phyloP scores from a whole-genome alignment of 176 grass and related monocot genomes.

The Pontederia crassipes region DNA sequence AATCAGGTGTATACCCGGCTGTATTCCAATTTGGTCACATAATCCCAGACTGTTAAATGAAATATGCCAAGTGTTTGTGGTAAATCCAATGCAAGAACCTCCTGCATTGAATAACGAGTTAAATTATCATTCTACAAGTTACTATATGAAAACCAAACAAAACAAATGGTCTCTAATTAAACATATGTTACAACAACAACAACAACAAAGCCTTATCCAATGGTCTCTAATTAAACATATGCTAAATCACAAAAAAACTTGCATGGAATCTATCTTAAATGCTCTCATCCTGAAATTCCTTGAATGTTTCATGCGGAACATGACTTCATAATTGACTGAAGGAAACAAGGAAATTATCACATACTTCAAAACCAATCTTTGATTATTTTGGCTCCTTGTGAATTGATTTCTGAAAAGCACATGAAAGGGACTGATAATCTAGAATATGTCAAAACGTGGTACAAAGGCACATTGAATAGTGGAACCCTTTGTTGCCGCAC shows the following conservation, averaged over 20 bases:
- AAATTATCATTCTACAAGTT: slow-evolving; percentile 5
- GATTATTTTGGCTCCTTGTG: slow-evolving; percentile 36
- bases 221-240: no score
- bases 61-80: slow-evolving; percentile 57
- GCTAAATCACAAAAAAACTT: no score
- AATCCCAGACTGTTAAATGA: slow-evolving; percentile 68
- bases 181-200: no score
- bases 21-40: slow-evolving; percentile 70
- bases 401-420: slow-evolving; percentile 51
- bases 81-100: slow-evolving; percentile 54
- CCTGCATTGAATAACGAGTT: slow-evolving; percentile 25
- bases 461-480: no score
- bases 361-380: slow-evolving; percentile 35
- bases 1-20: slow-evolving; percentile 32
- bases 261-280: no score
- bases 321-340: background rate
- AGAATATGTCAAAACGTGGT: background rate
- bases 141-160: background rate
- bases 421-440: background rate
- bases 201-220: no score
- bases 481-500: no score
- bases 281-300: no score
- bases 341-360: slow-evolving; percentile 3
- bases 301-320: no score
- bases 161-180: no score